These are phyloP conservation scores for Bipolaris oryzae DNA, from an alignment of 2,329 filamentous ascomycete genomes.

Conservation along the genomic window DNA sequence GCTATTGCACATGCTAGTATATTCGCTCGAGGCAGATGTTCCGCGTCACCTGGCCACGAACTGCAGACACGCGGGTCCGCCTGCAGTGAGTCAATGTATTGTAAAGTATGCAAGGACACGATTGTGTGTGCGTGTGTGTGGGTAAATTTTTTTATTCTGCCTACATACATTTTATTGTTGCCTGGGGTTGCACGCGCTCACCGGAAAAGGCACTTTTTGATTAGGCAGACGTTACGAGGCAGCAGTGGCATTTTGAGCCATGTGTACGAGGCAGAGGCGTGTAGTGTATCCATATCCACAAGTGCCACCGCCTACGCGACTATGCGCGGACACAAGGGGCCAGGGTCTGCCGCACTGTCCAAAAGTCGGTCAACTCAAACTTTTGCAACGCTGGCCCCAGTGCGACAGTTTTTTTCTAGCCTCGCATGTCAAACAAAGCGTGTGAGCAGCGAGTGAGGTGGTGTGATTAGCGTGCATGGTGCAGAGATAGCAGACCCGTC, in stretches of 20 bases:
- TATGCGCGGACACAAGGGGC: conserved; percentile 3
- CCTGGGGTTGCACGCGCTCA: not conserved
- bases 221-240: not conserved
- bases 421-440: conserved; percentile 10
- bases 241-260: no score
- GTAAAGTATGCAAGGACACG: not conserved
- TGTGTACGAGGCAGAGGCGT: no score
- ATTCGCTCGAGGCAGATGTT: no score
- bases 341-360: conserved; percentile 22
- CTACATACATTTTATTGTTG: no score
- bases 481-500: conserved; percentile 21
- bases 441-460: conserved; percentile 17
- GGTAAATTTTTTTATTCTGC: no score
- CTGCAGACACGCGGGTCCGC: no score
- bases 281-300: no score
- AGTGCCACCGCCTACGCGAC: not conserved
- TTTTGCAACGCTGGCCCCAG: conserved; percentile 3
- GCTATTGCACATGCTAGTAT: no score
- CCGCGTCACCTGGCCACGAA: no score
- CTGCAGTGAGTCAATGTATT: no score
- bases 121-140: not conserved
- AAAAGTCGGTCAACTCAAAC: conserved; percentile 28
- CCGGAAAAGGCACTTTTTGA: not conserved
- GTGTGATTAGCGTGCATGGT: conserved; percentile 24
- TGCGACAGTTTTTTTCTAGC: not conserved